These are phyloP conservation scores for Colletotrichum paranaense DNA, from an alignment of 2,329 filamentous ascomycete species.

Conservation along the genomic window DNA sequence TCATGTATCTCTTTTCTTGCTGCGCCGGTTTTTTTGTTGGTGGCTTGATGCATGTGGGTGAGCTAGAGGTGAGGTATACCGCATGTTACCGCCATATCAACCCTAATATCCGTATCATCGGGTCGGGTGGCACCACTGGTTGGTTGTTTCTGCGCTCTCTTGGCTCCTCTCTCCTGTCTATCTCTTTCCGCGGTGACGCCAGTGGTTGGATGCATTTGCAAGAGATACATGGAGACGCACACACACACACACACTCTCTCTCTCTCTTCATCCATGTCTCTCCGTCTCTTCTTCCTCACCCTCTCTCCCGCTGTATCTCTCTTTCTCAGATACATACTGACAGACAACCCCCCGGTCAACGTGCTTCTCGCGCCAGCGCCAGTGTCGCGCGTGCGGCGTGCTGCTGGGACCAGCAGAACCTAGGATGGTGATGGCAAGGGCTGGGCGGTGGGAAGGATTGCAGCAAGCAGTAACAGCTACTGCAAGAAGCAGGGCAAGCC, in stretches of 20 bases:
- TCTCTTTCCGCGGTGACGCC: conserved; percentile 19
- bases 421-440: not conserved
- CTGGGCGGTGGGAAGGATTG: not conserved
- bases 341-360: not conserved
- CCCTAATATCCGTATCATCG: conserved; percentile 15
- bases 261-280: not conserved
- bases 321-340: not conserved
- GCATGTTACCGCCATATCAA: conserved; percentile 24
- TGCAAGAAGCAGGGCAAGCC: conserved; percentile 23
- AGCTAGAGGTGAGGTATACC: conserved; percentile 14
- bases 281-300: not conserved
- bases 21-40: conserved; percentile 8
- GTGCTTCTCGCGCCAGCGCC: not conserved
- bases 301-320: not conserved
- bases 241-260: not conserved
- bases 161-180: conserved; percentile 17
- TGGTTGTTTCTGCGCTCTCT: not conserved
- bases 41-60: conserved; percentile 32
- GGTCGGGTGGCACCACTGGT: conserved; percentile 9
- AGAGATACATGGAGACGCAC: conserved; percentile 18
- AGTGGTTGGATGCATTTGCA: conserved; percentile 14
- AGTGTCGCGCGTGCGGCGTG: conserved; percentile 7
- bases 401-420: conserved; percentile 1
- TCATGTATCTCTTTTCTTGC: not conserved
- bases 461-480: not conserved